Evolutionary conservation across 257 asterid species (phyloP), one percentile per base, ranked within the genome.

Genomic region (Solanum etuberosum): DNA sequence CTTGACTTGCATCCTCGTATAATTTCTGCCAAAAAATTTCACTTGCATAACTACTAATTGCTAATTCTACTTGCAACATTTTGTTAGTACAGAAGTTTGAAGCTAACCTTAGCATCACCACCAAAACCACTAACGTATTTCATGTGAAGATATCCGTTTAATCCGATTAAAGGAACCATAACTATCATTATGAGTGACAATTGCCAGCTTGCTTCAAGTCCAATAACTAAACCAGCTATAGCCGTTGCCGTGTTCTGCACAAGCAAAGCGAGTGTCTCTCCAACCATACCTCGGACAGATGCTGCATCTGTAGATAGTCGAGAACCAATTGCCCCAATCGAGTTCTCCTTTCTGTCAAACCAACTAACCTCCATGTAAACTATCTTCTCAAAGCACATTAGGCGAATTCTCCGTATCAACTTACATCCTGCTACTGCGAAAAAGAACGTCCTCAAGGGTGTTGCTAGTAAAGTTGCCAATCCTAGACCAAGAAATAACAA

Each of bases 1-100:
- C 94, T 87, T 94, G 98, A 90, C 98, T 95, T 4, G 99, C 99
- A 86, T 96, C 94, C 90, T 94, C 98, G 51, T 95, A 96, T 96
- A 94, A 93, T 31, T 80, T 91, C 98, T 95, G 93, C 27, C 51
- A 21, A 84, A 81, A 81, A 48, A 29, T 3, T 18, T 16, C 16
- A 48, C 31, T 48, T 81, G 31, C 29, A 48, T 81, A 16, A 81
- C 59, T 18, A 38, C 21, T 37, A 15, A 3, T 34, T 20, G 8
- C 8, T 8, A 10, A 20, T 31, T 51, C 83, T 89, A 92, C 93
- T 91, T 87, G 87, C 92, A 91, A 5, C 93, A 77, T 61, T 85
- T 90, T 84, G 90, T 85, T 12, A 84, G 43, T 82, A 93, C 85
- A 92, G n/a, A 4, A 92, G 87, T 51, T 92, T 91, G 54, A 91